These are phyloP conservation scores for Cercospora zeae-maydis DNA, from an alignment of 2,329 filamentous ascomycete genomes.

Conservation along the genomic window DNA sequence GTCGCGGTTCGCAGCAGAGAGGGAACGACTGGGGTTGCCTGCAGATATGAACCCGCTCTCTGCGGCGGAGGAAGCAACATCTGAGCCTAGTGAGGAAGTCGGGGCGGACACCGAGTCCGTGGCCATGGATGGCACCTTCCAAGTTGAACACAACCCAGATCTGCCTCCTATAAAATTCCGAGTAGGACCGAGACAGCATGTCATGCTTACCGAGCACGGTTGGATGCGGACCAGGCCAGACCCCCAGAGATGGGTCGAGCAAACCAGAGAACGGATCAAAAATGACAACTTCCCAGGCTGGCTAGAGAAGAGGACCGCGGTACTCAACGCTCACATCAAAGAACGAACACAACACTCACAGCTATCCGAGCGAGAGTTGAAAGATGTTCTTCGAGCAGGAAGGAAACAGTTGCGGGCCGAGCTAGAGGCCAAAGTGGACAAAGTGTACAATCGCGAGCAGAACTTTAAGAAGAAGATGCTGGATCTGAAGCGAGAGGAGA, in stretches of 20 bases:
- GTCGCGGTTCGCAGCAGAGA: constrained; percentile 62
- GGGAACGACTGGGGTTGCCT: constrained; percentile 62
- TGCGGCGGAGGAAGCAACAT: constrained; percentile 17
- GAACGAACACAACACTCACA: background rate
- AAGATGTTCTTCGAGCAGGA: background rate
- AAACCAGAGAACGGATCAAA: constrained; percentile 28
- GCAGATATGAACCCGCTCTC: constrained; percentile 22
- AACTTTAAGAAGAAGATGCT: background rate
- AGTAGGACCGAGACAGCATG: constrained; percentile 30
- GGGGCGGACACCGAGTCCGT: constrained; percentile 25
- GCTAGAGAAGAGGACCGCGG: constrained; percentile 13
- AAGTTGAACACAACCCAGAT: constrained; percentile 26
- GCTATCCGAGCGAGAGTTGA: background rate
- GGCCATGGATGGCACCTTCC: constrained; percentile 30
- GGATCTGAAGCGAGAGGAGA: background rate
- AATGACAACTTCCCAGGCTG: constrained; percentile 12
- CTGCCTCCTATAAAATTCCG: constrained; percentile 33
- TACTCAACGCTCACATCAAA: constrained; percentile 7
- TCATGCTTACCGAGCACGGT: constrained; percentile 32
- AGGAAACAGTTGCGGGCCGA: constrained; percentile 5
- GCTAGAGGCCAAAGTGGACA: constrained; percentile 8
- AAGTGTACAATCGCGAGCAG: constrained; percentile 6
- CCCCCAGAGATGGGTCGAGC: constrained; percentile 13
- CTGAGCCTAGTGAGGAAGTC: constrained; percentile 11
- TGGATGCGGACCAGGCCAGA: constrained; percentile 30